These are phyloP conservation scores for Candida andamanensis DNA, from an alignment of 805 yeast genomes.

Conservation along the genomic window DNA sequence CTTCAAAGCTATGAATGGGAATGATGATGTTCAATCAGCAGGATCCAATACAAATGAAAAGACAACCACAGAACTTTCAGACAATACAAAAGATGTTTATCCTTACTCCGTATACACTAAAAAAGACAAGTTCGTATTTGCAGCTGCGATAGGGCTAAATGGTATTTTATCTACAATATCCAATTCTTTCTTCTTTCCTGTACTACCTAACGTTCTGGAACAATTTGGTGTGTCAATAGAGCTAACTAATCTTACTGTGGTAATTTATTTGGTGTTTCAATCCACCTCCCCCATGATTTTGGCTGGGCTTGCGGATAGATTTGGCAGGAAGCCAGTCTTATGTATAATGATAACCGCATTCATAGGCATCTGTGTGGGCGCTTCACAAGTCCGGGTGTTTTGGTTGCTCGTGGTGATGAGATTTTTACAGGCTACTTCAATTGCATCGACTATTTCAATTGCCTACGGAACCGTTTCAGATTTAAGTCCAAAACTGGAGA, in stretches of 20 bases:
- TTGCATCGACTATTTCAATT: conserved; percentile 67
- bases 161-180: background rate
- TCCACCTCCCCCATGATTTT: conserved; percentile 67
- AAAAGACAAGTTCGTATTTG: background rate
- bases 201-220: background rate
- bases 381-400: conserved; percentile 37
- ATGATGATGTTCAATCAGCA: no score
- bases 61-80: no score
- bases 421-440: conserved; percentile 65
- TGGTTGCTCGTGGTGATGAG: conserved; percentile 57
- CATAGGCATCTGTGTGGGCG: conserved; percentile 33
- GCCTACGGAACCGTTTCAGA: conserved; percentile 68
- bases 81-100: no score
- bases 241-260: conserved; percentile 62
- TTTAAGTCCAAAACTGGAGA: conserved; percentile 51
- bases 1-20: no score
- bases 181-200: background rate
- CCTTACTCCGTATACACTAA: background rate
- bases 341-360: conserved; percentile 49
- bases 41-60: no score
- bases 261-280: conserved; percentile 67
- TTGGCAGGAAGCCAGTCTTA: conserved; percentile 67
- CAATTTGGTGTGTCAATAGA: conserved; percentile 41
- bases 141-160: background rate
- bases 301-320: conserved; percentile 59